Evolutionary conservation across 2,329 filamentous ascomycete genomes (phyloP).

Genomic region (Magnaporthiopsis poae): DNA sequence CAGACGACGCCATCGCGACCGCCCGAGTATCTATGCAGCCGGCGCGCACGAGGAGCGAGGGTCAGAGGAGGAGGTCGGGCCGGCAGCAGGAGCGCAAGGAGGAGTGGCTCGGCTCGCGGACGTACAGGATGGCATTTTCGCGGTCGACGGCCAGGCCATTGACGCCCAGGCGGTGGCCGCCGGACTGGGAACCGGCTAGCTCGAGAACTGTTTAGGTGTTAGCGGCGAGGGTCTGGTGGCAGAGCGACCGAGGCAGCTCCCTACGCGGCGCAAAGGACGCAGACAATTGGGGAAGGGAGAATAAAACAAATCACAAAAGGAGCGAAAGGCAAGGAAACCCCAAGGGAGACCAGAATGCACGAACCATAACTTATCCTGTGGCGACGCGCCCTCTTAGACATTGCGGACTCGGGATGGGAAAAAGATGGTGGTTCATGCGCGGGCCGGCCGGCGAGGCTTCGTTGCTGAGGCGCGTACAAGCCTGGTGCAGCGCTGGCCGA

Average conservation of each 20-base stretch:
- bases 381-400: constrained; percentile 52
- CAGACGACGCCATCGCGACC: constrained; percentile 92
- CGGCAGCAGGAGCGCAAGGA: not conserved
- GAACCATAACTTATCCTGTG: constrained; percentile 55
- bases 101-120: constrained; percentile 10
- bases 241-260: not conserved
- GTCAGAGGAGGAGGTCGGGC: constrained; percentile 1
- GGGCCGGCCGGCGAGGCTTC: no score
- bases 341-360: constrained; percentile 17
- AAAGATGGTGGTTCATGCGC: no score
- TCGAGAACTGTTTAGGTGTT: constrained; percentile 39
- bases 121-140: constrained; percentile 76
- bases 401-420: constrained; percentile 20
- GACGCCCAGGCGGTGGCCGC: constrained; percentile 85
- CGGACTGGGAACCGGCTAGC: constrained; percentile 48
- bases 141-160: constrained; percentile 86
- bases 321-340: not conserved
- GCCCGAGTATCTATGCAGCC: constrained; percentile 63
- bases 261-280: no score
- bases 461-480: no score
- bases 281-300: not conserved
- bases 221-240: no score
- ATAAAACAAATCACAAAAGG: constrained; percentile 1
- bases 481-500: no score
- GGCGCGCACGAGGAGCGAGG: not conserved